Evolutionary conservation across 2,329 filamentous ascomycete genomes (phyloP).

Genomic region (Coniochaeta sp.): DNA sequence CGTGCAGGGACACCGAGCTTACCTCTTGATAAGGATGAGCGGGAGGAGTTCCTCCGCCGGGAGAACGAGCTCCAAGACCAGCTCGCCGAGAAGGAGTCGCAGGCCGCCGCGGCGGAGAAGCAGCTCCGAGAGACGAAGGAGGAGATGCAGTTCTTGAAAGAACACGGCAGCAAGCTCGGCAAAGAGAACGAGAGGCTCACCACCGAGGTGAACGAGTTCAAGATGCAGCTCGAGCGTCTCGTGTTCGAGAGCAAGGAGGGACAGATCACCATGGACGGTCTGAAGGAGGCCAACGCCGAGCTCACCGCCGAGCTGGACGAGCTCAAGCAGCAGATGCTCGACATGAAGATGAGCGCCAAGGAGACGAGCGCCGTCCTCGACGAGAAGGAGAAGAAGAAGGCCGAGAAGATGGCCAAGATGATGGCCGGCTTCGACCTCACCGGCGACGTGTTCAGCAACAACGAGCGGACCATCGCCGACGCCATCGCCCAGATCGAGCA

Average conservation of each 20-base stretch:
- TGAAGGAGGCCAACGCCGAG: constrained; percentile 93
- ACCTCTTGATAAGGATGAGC: constrained; percentile 89
- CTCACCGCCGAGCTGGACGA: constrained; percentile 89
- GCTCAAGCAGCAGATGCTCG: constrained; percentile 89
- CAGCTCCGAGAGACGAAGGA: constrained; percentile 75
- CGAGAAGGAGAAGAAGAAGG: constrained; percentile 98
- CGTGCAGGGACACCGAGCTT: constrained; percentile 81
- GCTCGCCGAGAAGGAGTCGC: constrained; percentile 83
- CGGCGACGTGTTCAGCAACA: constrained; percentile 86
- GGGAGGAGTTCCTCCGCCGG: constrained; percentile 87
- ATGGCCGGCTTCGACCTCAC: constrained; percentile 98
- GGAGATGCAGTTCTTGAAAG: constrained; percentile 77
- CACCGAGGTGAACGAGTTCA: constrained; percentile 82
- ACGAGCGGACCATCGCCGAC: constrained; percentile 76
- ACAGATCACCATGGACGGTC: constrained; percentile 91
- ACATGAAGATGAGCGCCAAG: constrained; percentile 94
- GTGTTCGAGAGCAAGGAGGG: constrained; percentile 96
- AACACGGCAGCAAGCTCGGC: constrained; percentile 72
- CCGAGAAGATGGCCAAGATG: constrained; percentile 99
- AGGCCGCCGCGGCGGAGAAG: constrained; percentile 72
- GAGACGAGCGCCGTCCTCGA: constrained; percentile 84
- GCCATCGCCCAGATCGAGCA: constrained; percentile 78
- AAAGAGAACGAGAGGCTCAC: constrained; percentile 87
- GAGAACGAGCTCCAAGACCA: constrained; percentile 98
- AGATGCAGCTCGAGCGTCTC: constrained; percentile 94